Conservation (phyloP, 2,329 filamentous ascomycete genomes). For the Colletotrichum lini region DNA sequence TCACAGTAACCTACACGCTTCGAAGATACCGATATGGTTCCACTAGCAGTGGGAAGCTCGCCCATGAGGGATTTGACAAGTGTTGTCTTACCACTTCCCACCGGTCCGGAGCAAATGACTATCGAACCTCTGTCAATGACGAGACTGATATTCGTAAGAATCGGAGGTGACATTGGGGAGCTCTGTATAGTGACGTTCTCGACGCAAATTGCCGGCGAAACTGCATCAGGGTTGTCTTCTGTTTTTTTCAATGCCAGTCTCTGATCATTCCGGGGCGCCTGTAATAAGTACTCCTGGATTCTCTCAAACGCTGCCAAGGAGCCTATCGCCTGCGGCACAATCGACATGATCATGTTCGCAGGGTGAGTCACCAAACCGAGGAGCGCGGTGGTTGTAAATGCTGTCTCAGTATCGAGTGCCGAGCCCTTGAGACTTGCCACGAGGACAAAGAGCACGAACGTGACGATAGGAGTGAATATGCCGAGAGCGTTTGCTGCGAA, state of each 20-base stretch:
- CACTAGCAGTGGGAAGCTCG: slow-evolving; percentile 13
- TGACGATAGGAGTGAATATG: slow-evolving; percentile 32
- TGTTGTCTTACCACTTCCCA: slow-evolving; percentile 42
- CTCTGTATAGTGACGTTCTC: not conserved
- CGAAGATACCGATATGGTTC: slow-evolving; percentile 8
- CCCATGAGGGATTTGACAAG: slow-evolving; percentile 46
- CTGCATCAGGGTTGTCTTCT: not conserved
- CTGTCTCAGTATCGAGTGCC: slow-evolving; percentile 21
- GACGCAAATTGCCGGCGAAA: not conserved
- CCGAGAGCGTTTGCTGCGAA: slow-evolving; percentile 42
- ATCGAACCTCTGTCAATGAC: not conserved
- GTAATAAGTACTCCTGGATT: slow-evolving; percentile 42
- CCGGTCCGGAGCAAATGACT: slow-evolving; percentile 26
- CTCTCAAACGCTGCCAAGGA: slow-evolving; percentile 42
- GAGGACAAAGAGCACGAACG: slow-evolving; percentile 17
- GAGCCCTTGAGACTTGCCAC: not conserved
- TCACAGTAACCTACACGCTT: slow-evolving; percentile 43
- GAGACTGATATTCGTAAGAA: slow-evolving; percentile 3
- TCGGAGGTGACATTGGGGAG: not conserved
- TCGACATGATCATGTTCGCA: slow-evolving; percentile 36
- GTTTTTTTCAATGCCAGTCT: not conserved
- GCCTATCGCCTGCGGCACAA: slow-evolving; percentile 36
- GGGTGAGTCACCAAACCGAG: slow-evolving; percentile 44
- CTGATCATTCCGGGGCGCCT: slow-evolving; percentile 22
- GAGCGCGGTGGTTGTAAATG: slow-evolving; percentile 45